Evolutionary conservation across 2,329 filamentous ascomycete species (phyloP).

Genomic region (Penicillium sp.): DNA sequence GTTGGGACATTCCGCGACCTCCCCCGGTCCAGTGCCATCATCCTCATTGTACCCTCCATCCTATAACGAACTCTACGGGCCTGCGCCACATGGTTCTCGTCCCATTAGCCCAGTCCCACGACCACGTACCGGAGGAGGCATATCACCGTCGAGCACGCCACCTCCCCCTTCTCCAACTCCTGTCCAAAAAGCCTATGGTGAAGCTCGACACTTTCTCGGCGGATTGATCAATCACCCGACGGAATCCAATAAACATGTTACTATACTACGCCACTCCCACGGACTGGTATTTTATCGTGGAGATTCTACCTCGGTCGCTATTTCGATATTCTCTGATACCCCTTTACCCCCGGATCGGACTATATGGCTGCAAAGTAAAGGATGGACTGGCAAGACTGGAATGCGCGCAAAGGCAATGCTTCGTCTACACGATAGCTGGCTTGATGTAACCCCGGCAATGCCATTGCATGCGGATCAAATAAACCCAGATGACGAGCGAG

Average conservation of each 20-base stretch:
- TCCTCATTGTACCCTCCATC: conserved; percentile 16
- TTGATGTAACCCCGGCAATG: conserved; percentile 65
- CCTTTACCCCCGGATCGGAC: conserved; percentile 59
- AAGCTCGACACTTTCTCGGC: conserved; percentile 65
- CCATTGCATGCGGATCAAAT: conserved; percentile 52
- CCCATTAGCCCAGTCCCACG: conserved; percentile 3
- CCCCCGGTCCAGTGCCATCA: conserved; percentile 10
- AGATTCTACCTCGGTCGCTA: conserved; percentile 60
- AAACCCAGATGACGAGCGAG: conserved; percentile 59
- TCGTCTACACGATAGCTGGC: conserved; percentile 60
- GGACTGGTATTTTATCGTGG: conserved; percentile 67
- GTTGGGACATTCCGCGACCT: conserved; percentile 8
- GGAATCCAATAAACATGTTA: conserved; percentile 66
- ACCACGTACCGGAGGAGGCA: conserved; percentile 15
- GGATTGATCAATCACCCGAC: conserved; percentile 64
- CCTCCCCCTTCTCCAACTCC: conserved; percentile 13
- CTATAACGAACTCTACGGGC: conserved; percentile 21
- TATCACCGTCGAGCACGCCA: conserved; percentile 2
- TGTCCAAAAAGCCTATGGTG: conserved; percentile 42
- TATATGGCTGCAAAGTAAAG: conserved; percentile 68
- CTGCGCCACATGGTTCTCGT: background rate
- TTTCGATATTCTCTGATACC: conserved; percentile 64
- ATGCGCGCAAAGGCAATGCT: conserved; percentile 66
- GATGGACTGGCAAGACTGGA: conserved; percentile 67
- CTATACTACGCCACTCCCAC: conserved; percentile 65